Evolutionary conservation across 2,329 filamentous ascomycete species (phyloP), one percentile per base, ranked within the genome.

Genomic region (Hypoxylon sp.): DNA sequence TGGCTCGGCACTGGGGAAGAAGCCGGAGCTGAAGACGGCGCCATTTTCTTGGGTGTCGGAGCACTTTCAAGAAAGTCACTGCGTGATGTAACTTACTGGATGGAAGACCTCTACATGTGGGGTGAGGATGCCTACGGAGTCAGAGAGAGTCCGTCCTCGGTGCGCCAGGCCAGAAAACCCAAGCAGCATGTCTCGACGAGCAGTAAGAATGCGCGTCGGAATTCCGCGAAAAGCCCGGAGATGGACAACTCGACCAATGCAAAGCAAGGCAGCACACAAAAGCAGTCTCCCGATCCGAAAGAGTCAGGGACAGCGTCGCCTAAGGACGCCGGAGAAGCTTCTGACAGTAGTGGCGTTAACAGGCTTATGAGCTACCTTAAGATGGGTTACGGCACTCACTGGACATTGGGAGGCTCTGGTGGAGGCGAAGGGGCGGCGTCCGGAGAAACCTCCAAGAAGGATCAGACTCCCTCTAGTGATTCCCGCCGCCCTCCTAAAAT

Each of bases 51-150:
- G 5, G 95, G 95, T 0, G 84, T 90, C 0, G 93, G 93, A 2
- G 86, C 88, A 6, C 77, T 98, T 46, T 90, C 91, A 11, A 85
- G 88, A 57, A 84, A 85, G 16, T 95, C 93, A 0, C 74, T 97
- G 47, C 84, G 89, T 50, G 88, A 91, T 72, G 76, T 97, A 25
- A 90, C 91, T 0, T 87, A 91, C 59, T 98, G 95, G 95, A 90
- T 96, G 84, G 92, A 96, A 77, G 91, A 92, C 74, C 84, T 97
- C 2, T 97, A 96, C 77, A 89, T 85, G 29, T 93, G 93, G 83
- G 95, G 94, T 1, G 89, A 92, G 55, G 86, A 91, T 73, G 90
- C 95, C 1, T 98, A 97, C 76, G 95, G 94, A 3, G 87, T 97
- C 5, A 87, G 87, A 56, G 91, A 96, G 34, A 94, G 93, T 70